These are phyloP conservation scores for Leucocoprinus leucothites DNA, from an alignment of 768 basidiomycete genomes.

Conservation along the genomic window DNA sequence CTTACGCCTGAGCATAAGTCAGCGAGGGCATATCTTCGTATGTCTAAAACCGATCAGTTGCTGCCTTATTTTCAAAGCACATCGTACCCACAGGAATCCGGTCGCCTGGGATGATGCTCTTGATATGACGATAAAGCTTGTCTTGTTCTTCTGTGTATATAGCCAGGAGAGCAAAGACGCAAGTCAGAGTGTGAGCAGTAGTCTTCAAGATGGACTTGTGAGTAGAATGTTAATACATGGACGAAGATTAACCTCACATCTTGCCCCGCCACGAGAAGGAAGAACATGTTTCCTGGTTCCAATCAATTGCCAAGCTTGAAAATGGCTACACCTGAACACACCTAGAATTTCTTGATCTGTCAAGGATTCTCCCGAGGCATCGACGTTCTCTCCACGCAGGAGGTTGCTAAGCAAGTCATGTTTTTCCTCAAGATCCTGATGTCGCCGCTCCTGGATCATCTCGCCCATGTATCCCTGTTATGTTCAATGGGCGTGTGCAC, in stretches of 20 bases:
- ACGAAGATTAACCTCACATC: conserved; percentile 34
- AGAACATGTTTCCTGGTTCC: conserved; percentile 46
- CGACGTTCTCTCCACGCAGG: conserved; percentile 43
- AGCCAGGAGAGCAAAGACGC: conserved; percentile 38
- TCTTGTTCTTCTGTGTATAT: conserved; percentile 42
- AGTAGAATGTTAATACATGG: conserved; percentile 1
- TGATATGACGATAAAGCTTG: conserved; percentile 36
- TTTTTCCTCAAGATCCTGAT: conserved; percentile 32
- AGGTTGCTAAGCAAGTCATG: conserved; percentile 52
- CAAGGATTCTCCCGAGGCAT: too few species aligned
- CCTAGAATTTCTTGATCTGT: too few species aligned
- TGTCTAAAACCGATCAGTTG: conserved; percentile 5
- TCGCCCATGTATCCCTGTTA: conserved; percentile 40
- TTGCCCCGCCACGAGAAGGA: conserved; percentile 56
- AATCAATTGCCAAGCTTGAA: conserved; percentile 21
- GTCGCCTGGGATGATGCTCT: conserved; percentile 22
- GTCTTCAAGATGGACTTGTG: conserved; percentile 22
- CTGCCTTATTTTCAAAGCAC: not conserved
- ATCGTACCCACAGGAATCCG: conserved; percentile 14
- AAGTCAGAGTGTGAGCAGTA: conserved; percentile 35
- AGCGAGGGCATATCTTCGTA: conserved; percentile 17
- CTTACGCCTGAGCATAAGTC: conserved; percentile 15
- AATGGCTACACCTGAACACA: too few species aligned
- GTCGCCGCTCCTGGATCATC: conserved; percentile 46
- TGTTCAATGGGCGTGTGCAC: too few species aligned